Percentiles rank a stretch among this genome's conserved stretches.
Conservation (phyloP, 225 moss, liverwort and hornwort genomes). For the Bryum argenteum region DNA sequence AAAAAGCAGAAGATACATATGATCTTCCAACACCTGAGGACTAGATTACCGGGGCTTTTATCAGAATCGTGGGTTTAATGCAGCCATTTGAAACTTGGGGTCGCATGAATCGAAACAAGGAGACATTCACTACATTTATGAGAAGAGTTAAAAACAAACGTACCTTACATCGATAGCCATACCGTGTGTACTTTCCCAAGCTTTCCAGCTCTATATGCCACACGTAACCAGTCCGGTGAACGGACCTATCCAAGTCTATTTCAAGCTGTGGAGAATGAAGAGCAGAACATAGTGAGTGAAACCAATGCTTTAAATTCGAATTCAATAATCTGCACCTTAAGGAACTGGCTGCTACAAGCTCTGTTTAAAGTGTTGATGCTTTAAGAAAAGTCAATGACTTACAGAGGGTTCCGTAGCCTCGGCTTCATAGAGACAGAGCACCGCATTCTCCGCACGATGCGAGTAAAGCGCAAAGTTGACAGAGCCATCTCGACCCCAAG, state of each 20-base stretch:
- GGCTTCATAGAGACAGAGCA: constrained; percentile 74
- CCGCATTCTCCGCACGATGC: constrained; percentile 66
- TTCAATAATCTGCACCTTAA: no score
- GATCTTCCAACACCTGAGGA: not conserved
- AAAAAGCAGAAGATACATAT: not conserved
- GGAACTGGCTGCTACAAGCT: no score
- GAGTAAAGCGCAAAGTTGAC: constrained; percentile 88
- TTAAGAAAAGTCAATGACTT: constrained; percentile 31
- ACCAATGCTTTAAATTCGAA: no score
- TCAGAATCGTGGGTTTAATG: not conserved
- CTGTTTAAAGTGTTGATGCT: not conserved
- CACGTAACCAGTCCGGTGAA: constrained; percentile 83
- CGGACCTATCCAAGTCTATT: constrained; percentile 73
- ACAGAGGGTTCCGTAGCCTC: constrained; percentile 75
- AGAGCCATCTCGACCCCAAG: constrained; percentile 57
- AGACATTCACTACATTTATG: not conserved
- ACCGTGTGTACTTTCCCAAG: constrained; percentile 64
- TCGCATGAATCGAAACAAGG: not conserved
- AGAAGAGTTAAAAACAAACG: constrained; percentile 12
- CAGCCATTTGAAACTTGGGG: not conserved
- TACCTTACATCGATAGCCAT: constrained; percentile 98
- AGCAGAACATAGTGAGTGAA: not conserved
- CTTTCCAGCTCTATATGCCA: constrained; percentile 83
- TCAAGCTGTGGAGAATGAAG: constrained; percentile 64
- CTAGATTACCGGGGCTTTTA: not conserved